phyloP scores from a whole-genome alignment of 352 stramenopile genomes.

The Pythium utonaiense region DNA sequence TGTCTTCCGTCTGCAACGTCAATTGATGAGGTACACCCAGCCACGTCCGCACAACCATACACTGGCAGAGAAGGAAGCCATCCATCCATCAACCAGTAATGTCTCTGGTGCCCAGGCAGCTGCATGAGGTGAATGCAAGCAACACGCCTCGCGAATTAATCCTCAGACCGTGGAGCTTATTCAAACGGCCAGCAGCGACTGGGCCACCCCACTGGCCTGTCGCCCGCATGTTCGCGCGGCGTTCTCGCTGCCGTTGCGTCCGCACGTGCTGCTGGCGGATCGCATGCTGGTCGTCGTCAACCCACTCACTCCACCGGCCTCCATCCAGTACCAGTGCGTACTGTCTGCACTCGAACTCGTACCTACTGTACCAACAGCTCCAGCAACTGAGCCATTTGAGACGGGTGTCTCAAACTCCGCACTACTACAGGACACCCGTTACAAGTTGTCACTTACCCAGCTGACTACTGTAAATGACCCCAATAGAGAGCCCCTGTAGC shows the following conservation, averaged over 20 bases:
- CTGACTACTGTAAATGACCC: neutral
- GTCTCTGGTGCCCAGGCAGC: too few species aligned
- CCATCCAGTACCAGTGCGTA: too few species aligned
- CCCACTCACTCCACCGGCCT: neutral
- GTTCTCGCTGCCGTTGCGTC: neutral
- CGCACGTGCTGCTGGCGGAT: neutral
- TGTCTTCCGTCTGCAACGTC: too few species aligned
- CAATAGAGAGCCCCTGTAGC: constrained; percentile 1
- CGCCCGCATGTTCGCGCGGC: neutral
- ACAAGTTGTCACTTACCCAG: too few species aligned
- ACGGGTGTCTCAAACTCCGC: neutral
- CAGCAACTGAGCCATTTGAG: neutral
- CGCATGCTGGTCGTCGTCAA: neutral
- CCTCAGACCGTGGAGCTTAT: neutral
- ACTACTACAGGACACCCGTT: constrained; percentile 1
- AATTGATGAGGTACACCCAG: too few species aligned
- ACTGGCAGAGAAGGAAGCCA: too few species aligned
- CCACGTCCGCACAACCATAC: too few species aligned
- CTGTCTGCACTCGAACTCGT: too few species aligned
- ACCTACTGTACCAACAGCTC: too few species aligned
- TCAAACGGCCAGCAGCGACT: neutral
- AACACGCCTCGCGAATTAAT: too few species aligned
- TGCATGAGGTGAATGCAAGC: neutral
- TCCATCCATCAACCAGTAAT: too few species aligned
- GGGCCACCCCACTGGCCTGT: neutral